Base-by-base conservation (phyloP, 768 basidiomycete species). In the Russula lepida region DNA sequence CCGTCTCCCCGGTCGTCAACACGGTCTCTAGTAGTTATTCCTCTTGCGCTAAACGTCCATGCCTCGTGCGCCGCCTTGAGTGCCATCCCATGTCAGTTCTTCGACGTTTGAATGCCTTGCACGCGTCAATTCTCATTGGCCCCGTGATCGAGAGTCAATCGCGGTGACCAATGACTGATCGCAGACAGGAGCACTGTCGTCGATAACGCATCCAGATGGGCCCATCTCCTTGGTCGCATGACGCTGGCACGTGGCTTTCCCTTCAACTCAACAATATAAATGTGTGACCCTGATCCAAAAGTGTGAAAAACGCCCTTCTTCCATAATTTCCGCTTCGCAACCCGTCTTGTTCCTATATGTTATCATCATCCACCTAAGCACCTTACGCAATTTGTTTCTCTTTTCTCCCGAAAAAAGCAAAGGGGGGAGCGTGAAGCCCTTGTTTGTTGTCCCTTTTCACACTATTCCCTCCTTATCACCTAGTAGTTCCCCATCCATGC, bases 241-340 rank as follows among this genome's bases (percentile, higher is more conserved):
- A 61, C 11, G 37, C 33, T 4, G 23, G 41, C 60, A 62, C 55
- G 60, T 62, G 60, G 60, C 60, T 13, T 13, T 27, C 17, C 37
- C 4, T 55, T 37, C 44, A 28, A n/a, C n/a, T n/a, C n/a, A n/a
- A n/a, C n/a, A n/a, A 49, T 21, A 21, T 37, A 28, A n/a, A 51
- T 41, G 21, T 57, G 55, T 62, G 60, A 62, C 60, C n/a, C n/a
- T n/a, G n/a, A n/a, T n/a, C n/a, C n/a, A 25, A 6, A 32, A 11
- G 27, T 57, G 32, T 53, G 25, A 53, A 35, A 47, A 15, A 4
- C 23, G 41, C 50, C 23, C 30, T 21, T 44, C 51, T 59, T 28
- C 32, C n/a, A 56, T 57, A 62, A 62, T 62, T 57, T 62, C 60
- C 60, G 60, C 55, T 30, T 11, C 23, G 48, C 48, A 30, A 23